These are phyloP conservation scores for Monascus purpureus DNA, from an alignment of 495 filamentous ascomycete species.

Conservation along the genomic window DNA sequence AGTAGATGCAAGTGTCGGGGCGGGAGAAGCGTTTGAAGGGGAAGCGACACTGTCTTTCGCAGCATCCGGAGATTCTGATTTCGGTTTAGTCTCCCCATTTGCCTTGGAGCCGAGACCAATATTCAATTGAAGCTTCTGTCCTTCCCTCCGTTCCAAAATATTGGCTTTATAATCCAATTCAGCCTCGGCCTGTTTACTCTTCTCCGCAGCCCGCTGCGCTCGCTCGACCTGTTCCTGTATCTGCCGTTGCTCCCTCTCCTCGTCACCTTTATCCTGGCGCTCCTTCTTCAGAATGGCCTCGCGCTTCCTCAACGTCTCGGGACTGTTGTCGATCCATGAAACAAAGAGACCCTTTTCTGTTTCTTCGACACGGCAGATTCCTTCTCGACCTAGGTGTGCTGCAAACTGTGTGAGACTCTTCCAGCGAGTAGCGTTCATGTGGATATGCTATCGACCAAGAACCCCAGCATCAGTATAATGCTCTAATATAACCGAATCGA, in stretches of 20 bases:
- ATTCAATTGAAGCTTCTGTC: slow-evolving; percentile 71
- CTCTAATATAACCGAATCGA: not conserved
- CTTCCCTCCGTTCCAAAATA: slow-evolving; percentile 52
- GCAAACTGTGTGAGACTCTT: slow-evolving; percentile 74
- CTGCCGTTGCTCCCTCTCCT: slow-evolving; percentile 68
- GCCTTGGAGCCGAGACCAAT: slow-evolving; percentile 41
- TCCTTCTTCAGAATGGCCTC: slow-evolving; percentile 77
- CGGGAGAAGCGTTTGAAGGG: slow-evolving; percentile 10
- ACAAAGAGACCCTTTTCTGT: slow-evolving; percentile 75
- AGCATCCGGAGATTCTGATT: slow-evolving; percentile 13
- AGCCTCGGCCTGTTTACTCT: slow-evolving; percentile 15
- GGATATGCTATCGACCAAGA: slow-evolving; percentile 50
- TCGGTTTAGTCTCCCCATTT: slow-evolving; percentile 15
- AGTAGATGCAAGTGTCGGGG: slow-evolving; percentile 6
- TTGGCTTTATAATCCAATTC: slow-evolving; percentile 25
- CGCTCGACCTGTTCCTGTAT: slow-evolving; percentile 68
- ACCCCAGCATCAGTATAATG: slow-evolving; percentile 8
- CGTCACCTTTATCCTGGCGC: slow-evolving; percentile 73
- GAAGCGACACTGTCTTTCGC: slow-evolving; percentile 10
- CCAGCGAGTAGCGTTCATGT: slow-evolving; percentile 91
- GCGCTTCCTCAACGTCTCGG: slow-evolving; percentile 63
- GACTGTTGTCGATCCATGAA: slow-evolving; percentile 80
- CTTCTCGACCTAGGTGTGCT: slow-evolving; percentile 68
- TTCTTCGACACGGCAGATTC: slow-evolving; percentile 77
- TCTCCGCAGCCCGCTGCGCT: slow-evolving; percentile 39